phyloP scores from a whole-genome alignment of 331 rosid genomes.

The Cucumis variabilis region DNA sequence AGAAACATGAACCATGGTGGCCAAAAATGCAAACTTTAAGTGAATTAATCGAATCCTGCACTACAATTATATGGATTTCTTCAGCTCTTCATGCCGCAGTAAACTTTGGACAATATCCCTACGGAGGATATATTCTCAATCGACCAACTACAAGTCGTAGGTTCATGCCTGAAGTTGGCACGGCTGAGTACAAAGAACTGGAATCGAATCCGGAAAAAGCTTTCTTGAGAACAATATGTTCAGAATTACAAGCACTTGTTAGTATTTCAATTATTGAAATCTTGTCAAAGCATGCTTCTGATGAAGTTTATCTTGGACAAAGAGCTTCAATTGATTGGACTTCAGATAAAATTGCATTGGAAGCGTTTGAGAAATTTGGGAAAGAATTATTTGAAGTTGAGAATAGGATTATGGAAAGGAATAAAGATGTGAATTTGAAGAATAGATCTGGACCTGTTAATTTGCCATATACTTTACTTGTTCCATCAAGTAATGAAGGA shows the following conservation, averaged over 20 bases:
- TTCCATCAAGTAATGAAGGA: slow-evolving; percentile 44
- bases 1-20: slow-evolving; percentile 52
- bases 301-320: slow-evolving; percentile 50
- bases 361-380: slow-evolving; percentile 42
- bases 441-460: slow-evolving; percentile 48
- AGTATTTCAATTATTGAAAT: slow-evolving; percentile 47
- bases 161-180: slow-evolving; percentile 44
- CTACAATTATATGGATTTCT: slow-evolving; percentile 48
- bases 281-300: slow-evolving; percentile 49
- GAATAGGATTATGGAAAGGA: slow-evolving; percentile 32
- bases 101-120: slow-evolving; percentile 50
- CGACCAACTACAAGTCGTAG: slow-evolving; percentile 44
- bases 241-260: slow-evolving; percentile 40
- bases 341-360: slow-evolving; percentile 26
- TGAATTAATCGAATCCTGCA: slow-evolving; percentile 43
- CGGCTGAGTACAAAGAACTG: slow-evolving; percentile 40
- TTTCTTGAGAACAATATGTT: slow-evolving; percentile 38
- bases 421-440: slow-evolving; percentile 38
- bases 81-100: slow-evolving; percentile 52
- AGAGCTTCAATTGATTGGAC: slow-evolving; percentile 48
- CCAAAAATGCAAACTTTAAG: slow-evolving; percentile 40
- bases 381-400: slow-evolving; percentile 35
- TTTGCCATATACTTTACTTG: slow-evolving; percentile 46
- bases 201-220: slow-evolving; percentile 38
- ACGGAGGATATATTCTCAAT: slow-evolving; percentile 43